Percentiles rank a stretch among this genome's conserved stretches.
Evolutionary conservation across 805 yeast genomes (phyloP).

Genomic region (Pichia nanzhaoensis): DNA sequence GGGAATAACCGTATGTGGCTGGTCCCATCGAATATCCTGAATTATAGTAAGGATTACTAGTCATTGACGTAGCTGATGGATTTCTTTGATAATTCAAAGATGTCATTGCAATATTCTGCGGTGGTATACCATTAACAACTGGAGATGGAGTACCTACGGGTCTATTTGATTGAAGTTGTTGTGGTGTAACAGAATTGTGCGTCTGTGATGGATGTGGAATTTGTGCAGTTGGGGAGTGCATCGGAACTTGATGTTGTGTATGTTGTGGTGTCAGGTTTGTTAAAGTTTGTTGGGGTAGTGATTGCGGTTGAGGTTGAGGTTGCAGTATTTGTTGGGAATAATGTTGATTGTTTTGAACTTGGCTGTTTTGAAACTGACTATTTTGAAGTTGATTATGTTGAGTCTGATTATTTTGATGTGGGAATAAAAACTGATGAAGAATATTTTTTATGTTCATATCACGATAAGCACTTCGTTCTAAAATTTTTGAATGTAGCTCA

Average conservation of each 20-base stretch:
- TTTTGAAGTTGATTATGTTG: too few species aligned
- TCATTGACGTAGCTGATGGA: constrained; percentile 15
- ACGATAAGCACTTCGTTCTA: constrained; percentile 28
- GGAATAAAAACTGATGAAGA: constrained; percentile 10
- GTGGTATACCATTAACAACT: background rate
- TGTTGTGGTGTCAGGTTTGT: background rate
- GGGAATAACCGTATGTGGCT: constrained; percentile 5
- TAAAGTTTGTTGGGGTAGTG: background rate
- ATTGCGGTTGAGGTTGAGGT: background rate
- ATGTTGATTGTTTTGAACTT: background rate
- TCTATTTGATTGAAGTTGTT: background rate
- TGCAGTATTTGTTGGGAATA: background rate
- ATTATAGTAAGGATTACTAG: constrained; percentile 16
- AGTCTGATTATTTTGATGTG: background rate
- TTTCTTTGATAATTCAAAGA: constrained; percentile 15
- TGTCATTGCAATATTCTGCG: constrained; percentile 7
- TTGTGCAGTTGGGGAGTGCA: too few species aligned
- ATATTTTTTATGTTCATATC: constrained; percentile 26
- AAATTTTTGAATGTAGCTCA: constrained; percentile 23
- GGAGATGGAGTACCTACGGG: constrained; percentile 1
- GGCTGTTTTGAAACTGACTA: too few species aligned
- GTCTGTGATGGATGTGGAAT: too few species aligned
- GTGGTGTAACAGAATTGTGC: background rate
- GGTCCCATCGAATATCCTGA: background rate
- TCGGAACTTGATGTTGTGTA: too few species aligned